Conservation (phyloP, 2,329 filamentous ascomycete genomes). For the Biscogniauxia sp. region DNA sequence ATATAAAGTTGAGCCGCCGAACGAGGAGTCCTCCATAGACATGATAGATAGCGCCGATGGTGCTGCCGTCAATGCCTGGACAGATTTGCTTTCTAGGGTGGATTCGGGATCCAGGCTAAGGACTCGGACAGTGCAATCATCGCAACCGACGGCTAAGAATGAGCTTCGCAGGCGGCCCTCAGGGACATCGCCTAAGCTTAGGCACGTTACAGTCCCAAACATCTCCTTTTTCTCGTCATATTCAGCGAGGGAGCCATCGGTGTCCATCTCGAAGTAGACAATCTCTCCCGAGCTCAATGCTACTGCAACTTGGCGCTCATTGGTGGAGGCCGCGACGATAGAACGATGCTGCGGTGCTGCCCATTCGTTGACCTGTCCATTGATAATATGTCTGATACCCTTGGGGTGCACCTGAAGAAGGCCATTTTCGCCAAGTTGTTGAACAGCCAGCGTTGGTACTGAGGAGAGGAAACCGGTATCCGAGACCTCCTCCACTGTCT, state of each 20-base stretch:
- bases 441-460: constrained; percentile 86
- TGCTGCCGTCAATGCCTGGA: constrained; percentile 87
- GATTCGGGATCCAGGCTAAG: constrained; percentile 86
- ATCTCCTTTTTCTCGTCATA: constrained; percentile 95
- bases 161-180: constrained; percentile 86
- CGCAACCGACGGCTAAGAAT: constrained; percentile 93
- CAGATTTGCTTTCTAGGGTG: constrained; percentile 88
- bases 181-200: constrained; percentile 91
- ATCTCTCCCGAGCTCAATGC: constrained; percentile 95
- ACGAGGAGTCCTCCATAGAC: constrained; percentile 91
- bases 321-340: constrained; percentile 91
- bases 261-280: constrained; percentile 96
- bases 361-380: constrained; percentile 86
- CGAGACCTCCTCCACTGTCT: constrained; percentile 92
- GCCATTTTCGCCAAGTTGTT: constrained; percentile 90
- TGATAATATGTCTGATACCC: constrained; percentile 85
- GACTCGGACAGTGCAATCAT: constrained; percentile 93
- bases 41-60: constrained; percentile 89
- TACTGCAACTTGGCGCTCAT: constrained; percentile 88
- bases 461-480: constrained; percentile 90
- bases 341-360: constrained; percentile 88
- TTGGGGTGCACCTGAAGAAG: constrained; percentile 95
- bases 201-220: constrained; percentile 89
- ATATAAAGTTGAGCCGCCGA: constrained; percentile 83
- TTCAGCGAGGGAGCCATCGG: constrained; percentile 84